A percentile compares a stretch with the other conserved stretches of the same genome.
phyloP scores from a whole-genome alignment of 176 grass and related monocot species.

The Musa acuminata region DNA sequence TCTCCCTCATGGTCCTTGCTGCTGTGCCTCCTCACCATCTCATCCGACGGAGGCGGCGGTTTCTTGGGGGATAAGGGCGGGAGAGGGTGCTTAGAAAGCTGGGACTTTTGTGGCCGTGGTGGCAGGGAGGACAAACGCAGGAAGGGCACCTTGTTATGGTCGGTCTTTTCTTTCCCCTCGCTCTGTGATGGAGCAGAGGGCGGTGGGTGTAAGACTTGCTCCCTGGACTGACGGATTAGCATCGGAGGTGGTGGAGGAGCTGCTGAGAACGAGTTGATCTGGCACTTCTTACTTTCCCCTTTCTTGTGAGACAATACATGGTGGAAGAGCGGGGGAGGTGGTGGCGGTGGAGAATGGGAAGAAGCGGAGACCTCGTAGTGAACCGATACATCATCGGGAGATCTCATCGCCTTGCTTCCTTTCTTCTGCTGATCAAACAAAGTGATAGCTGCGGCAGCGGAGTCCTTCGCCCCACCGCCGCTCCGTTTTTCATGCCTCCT shows the following conservation, averaged over 20 bases:
- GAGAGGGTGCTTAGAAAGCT: neutral
- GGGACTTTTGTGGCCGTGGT: constrained; percentile 13
- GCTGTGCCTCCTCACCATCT: too few relatives aligned
- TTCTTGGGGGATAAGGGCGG: neutral
- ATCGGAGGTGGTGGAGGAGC: constrained; percentile 11
- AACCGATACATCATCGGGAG: neutral
- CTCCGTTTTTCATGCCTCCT: constrained; percentile 65
- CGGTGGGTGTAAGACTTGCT: neutral
- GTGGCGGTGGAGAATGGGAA: constrained; percentile 26
- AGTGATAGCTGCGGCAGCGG: constrained; percentile 55
- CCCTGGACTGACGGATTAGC: constrained; percentile 21
- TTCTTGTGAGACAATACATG: constrained; percentile 45
- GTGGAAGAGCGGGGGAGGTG: constrained; percentile 51
- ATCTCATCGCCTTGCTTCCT: constrained; percentile 41
- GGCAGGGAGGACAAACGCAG: constrained; percentile 4
- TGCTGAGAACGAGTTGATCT: constrained; percentile 42
- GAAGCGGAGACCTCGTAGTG: constrained; percentile 14
- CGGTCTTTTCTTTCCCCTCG: too few relatives aligned
- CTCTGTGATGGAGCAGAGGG: too few relatives aligned
- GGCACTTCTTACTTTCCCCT: constrained; percentile 43
- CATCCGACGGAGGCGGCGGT: too few relatives aligned
- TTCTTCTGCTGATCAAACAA: constrained; percentile 75
- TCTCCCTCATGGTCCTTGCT: neutral
- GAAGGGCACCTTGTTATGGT: neutral
- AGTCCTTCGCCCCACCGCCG: constrained; percentile 59